Percentiles rank a stretch among this genome's conserved stretches.
These are phyloP conservation scores for Didymosphaeria variabile DNA, from an alignment of 2,329 filamentous ascomycete genomes.

Conservation along the genomic window DNA sequence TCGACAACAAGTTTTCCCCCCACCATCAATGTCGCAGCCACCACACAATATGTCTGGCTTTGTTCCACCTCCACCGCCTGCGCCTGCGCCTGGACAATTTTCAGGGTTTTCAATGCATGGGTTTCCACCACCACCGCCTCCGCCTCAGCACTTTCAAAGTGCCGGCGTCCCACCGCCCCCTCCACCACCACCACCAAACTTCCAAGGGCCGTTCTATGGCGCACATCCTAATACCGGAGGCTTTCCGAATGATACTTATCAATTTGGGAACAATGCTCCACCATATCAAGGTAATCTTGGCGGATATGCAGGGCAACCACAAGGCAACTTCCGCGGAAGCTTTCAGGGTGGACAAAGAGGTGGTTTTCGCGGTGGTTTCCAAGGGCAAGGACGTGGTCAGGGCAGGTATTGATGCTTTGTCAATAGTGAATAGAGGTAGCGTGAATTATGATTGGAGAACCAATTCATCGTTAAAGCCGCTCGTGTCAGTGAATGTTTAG, in stretches of 20 bases:
- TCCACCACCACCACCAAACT: slow-evolving; percentile 38
- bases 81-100: slow-evolving; percentile 32
- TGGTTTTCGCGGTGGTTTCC: slow-evolving; percentile 26
- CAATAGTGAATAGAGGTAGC: not conserved
- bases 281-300: slow-evolving; percentile 9
- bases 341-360: slow-evolving; percentile 25
- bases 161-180: slow-evolving; percentile 24
- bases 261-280: not conserved
- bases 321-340: slow-evolving; percentile 18
- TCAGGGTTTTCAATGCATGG: slow-evolving; percentile 29
- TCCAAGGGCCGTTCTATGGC: slow-evolving; percentile 32
- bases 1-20: not conserved
- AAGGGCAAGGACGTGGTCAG: slow-evolving; percentile 21
- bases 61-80: slow-evolving; percentile 28
- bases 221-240: slow-evolving; percentile 29
- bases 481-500: not conserved
- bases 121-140: slow-evolving; percentile 32
- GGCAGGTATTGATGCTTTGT: slow-evolving; percentile 19
- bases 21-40: slow-evolving; percentile 12
- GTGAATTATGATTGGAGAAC: not conserved
- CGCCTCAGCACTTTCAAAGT: slow-evolving; percentile 23
- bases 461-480: not conserved
- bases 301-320: slow-evolving; percentile 20
- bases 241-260: slow-evolving; percentile 20
- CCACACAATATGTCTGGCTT: slow-evolving; percentile 20